phyloP scores from a whole-genome alignment of 108 stramenopile species.

The Fistulifera pelliculosa region DNA sequence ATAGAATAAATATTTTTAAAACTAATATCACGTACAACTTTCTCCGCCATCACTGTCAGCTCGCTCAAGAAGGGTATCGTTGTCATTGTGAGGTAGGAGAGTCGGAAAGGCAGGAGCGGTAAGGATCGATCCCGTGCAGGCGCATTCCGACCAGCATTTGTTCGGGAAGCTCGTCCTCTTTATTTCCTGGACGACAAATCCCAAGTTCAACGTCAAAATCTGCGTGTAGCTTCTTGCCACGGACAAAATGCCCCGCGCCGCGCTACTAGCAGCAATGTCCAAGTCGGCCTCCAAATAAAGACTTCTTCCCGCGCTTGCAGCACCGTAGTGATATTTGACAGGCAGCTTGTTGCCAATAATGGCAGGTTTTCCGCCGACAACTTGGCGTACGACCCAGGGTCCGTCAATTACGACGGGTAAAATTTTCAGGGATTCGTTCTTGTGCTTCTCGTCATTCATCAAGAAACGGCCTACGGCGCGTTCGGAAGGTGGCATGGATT shows the following conservation, averaged over 20 bases:
- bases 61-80: neutral
- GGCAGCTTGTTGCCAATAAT: conserved; percentile 71
- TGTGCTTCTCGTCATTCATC: conserved; percentile 36
- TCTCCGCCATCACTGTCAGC: neutral
- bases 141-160: conserved; percentile 73
- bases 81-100: neutral
- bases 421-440: conserved; percentile 57
- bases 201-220: conserved; percentile 68
- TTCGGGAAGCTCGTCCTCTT: conserved; percentile 69
- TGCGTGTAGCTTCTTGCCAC: conserved; percentile 67
- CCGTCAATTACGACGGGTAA: conserved; percentile 75
- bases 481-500: conserved; percentile 40
- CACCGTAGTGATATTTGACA: conserved; percentile 44
- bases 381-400: conserved; percentile 73
- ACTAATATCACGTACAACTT: too few species aligned
- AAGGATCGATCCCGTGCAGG: conserved; percentile 83
- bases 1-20: too few species aligned
- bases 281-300: conserved; percentile 77
- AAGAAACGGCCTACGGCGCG: conserved; percentile 50
- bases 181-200: conserved; percentile 69
- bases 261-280: conserved; percentile 72
- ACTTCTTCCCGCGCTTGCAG: conserved; percentile 31
- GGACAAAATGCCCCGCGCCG: conserved; percentile 76
- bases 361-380: conserved; percentile 78
- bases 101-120: conserved; percentile 53